Evolutionary conservation across 2,329 filamentous ascomycete species (phyloP), one percentile per base, ranked within the genome.

Genomic region (Chrysoporthe puriensis): DNA sequence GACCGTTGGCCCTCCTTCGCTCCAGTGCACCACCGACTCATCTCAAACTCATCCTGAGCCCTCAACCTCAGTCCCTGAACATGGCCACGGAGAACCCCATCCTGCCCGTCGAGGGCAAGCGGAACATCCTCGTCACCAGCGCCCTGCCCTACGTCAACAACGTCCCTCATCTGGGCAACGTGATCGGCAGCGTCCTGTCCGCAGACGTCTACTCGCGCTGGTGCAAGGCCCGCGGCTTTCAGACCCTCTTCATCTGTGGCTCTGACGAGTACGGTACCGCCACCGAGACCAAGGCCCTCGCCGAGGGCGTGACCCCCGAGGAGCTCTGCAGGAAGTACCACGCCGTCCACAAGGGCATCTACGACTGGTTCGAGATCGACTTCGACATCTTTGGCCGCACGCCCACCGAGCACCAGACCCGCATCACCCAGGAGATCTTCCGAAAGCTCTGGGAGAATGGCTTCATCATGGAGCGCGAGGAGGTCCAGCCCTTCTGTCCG

Each of bases 331-430:
- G 92, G 80, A 96, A 97, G 82, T 97, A 96, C 83, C 92, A 96
- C 81, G 89, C 88, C 74, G 89, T 97, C 68, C 95, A 97, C 81
- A 89, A 93, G 74, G 92, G 91, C 61, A 91, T 97, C 72, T 98
- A 98, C 80, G 88, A 96, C 78, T 97, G 95, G 93, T 99, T 99
- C 82, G 89, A 94, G 76, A 95, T 98, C 76, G 90, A 87, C 68
- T 98, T 98, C 77, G 95, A 98, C 81, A 90, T 94, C 79, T 99
- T 98, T 77, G 96, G 94, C 70, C 91, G 94, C 69, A 98, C 96
- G 5, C 93, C 94, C 3, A 98, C 95, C 21, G 81, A 87, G 65
- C 88, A 96, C 74, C 96, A 98, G 80, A 97, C 94, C 32, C 88
- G 93, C 72, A 98, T 99, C 74, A 92, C 94, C 11, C 96, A 98